Evolutionary conservation across 352 stramenopile species (phyloP), one percentile per base, ranked within the genome.

Genomic region (Halophytophthora batemanensis): DNA sequence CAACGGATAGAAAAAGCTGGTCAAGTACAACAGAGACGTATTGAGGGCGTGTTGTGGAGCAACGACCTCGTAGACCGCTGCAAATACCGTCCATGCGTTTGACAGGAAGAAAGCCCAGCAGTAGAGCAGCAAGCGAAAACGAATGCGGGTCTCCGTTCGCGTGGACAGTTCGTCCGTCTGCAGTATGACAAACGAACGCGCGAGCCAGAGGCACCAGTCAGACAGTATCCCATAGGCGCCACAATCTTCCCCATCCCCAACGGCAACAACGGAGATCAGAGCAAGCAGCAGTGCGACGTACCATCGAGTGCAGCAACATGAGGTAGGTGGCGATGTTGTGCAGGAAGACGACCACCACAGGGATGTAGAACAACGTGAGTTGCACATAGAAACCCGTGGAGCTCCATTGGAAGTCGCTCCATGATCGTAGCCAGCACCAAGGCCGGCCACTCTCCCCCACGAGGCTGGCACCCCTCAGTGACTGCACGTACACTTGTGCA

Each of bases 351-450:
- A 80, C 28, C n/a, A 72, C 34, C 2, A 89, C 49, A 0, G 77
- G 81, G 1, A 42, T 50, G 64, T 88, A 89, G 47, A 88, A 86
- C 35, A 86, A 50, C 19, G 65, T 53, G 19, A 91, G 53, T 42
- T 91, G 76, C n/a, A 85, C 43, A 50, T 75, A 71, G 31, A 87
- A 84, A 12, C 64, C 77, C 21, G 64, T 47, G 1, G 46, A 6
- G 2, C 54, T 66, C 77, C 81, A 91, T 41, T 77, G 53, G 44
- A 64, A 71, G 40, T 74, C 66, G 63, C 59, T 86, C 76, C 76
- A 91, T 22, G 68, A 69, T n/a, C 77, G 77, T 46, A 91, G 69
- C 81, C 81, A 89, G 45, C 81, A 91, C 80, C 81, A 91, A 6
- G 77, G 77, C 0, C 79, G 54, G 0, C 81, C 81, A 22, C 77